Base-by-base conservation (phyloP, 2,329 filamentous ascomycete genomes). In the Fusarium sp. region DNA sequence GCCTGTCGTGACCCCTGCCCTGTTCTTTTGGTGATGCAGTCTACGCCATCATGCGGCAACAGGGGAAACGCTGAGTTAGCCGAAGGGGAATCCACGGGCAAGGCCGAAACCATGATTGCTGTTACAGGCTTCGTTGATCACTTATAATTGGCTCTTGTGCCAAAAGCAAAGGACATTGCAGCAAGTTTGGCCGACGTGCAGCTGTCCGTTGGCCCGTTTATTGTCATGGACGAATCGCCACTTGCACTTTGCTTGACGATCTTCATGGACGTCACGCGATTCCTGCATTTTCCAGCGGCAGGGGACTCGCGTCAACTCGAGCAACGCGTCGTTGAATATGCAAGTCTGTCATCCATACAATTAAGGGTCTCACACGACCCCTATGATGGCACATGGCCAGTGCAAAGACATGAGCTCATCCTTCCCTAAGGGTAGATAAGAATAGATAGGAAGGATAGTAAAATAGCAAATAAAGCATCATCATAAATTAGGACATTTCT, bases 1-100 rank as follows among this genome's bases (percentile, higher is more conserved):
- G 56, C 45, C 60, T 61, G 47, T 20, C n/a, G 18, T 50, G 50
- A 72, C 37, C 62, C 50, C 22, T 50, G 29, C 37, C 70, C 52
- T 71, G 63, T 66, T 50, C 22, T 31, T 29, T 54, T 54, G 47
- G 47, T 29, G 27, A 64, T 60, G 56, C 50, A 54, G 59, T 37
- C n/a, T 60, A 47, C 57, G 22, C 40, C 58, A 59, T 67, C 62
- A 54, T 54, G 24, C 31, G 16, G 60, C 60, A 24, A n/a, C 38
- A 62, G 8, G 22, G 52, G 27, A 59, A 6, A 27, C 52, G 35
- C 34, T 27, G 35, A 40, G 27, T 20, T 62, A 27, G 13, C 52
- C 22, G 22, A 54, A 54, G 11, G 24, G 4, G 27, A 52, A 50
- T 27, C 27, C 18, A 9, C 18, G 47, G 16, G 20, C 37, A 20